These are phyloP conservation scores for Gossypium lobatum DNA, from an alignment of 441 rosid genomes.

Conservation along the genomic window DNA sequence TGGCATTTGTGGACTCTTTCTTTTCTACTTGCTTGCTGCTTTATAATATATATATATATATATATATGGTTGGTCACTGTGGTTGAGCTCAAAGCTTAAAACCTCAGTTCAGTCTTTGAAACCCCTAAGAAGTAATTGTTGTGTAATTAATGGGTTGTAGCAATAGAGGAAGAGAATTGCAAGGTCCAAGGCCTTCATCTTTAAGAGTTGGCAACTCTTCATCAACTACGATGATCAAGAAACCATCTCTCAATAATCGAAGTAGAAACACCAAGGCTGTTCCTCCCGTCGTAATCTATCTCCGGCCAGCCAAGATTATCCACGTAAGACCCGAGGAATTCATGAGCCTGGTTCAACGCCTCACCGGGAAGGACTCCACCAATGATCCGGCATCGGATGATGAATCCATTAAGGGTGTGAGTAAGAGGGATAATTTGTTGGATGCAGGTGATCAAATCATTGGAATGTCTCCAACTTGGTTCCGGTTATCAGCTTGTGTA, in stretches of 20 bases:
- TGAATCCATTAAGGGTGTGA: neutral
- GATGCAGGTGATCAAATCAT: neutral
- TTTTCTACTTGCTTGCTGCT: neutral
- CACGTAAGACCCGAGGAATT: conserved; percentile 46
- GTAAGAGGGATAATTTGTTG: neutral
- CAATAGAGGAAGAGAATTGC: conserved; percentile 3
- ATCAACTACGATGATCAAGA: conserved; percentile 15
- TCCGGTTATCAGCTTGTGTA: conserved; percentile 1
- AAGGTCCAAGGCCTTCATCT: conserved; percentile 28
- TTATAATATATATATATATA: neutral
- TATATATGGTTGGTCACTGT: neutral
- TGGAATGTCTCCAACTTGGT: conserved; percentile 16
- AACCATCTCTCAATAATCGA: neutral
- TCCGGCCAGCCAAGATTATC: conserved; percentile 43
- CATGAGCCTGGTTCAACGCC: conserved; percentile 45
- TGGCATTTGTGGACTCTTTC: neutral
- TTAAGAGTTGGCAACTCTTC: conserved; percentile 19
- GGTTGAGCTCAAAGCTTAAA: neutral
- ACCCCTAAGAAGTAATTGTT: neutral
- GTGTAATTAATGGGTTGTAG: neutral
- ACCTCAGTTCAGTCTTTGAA: neutral
- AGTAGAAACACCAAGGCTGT: neutral
- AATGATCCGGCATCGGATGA: neutral
- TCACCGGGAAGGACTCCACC: conserved; percentile 34
- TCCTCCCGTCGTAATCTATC: conserved; percentile 36